Evolutionary conservation across 2,329 filamentous ascomycete species (phyloP).

Genomic region (Capronia americana): DNA sequence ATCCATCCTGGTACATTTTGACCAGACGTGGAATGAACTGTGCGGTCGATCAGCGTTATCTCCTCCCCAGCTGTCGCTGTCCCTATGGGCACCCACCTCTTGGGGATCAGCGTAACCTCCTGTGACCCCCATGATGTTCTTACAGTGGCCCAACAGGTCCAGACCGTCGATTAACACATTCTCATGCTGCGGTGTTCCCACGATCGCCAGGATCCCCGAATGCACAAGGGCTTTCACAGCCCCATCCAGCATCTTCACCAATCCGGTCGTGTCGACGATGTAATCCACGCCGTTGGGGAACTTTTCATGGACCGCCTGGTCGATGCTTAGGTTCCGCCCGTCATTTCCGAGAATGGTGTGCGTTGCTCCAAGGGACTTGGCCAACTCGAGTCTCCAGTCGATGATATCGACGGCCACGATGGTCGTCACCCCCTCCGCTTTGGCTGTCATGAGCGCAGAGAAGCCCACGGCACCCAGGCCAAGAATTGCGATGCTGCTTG

Average conservation of each 20-base stretch:
- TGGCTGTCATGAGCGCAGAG: background rate
- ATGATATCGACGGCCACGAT: background rate
- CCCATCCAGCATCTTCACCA: too few relatives aligned
- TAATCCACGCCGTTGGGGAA: background rate
- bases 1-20: background rate
- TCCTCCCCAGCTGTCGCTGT: background rate
- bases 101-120: too few relatives aligned
- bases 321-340: background rate
- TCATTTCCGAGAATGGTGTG: background rate
- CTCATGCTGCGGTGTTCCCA: too few relatives aligned
- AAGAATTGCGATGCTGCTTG: too few relatives aligned
- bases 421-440: background rate
- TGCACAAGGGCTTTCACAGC: too few relatives aligned
- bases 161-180: too few relatives aligned
- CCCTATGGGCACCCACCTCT: background rate
- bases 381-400: background rate
- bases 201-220: too few relatives aligned
- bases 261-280: too few relatives aligned
- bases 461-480: background rate
- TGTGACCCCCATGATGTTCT: too few relatives aligned
- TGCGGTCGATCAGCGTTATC: background rate
- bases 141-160: too few relatives aligned
- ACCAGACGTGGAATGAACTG: background rate
- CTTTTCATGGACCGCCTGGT: too few relatives aligned
- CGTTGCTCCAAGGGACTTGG: background rate